Base-by-base conservation (phyloP, 768 basidiomycete genomes). In the Panaeolus cyanescens region DNA sequence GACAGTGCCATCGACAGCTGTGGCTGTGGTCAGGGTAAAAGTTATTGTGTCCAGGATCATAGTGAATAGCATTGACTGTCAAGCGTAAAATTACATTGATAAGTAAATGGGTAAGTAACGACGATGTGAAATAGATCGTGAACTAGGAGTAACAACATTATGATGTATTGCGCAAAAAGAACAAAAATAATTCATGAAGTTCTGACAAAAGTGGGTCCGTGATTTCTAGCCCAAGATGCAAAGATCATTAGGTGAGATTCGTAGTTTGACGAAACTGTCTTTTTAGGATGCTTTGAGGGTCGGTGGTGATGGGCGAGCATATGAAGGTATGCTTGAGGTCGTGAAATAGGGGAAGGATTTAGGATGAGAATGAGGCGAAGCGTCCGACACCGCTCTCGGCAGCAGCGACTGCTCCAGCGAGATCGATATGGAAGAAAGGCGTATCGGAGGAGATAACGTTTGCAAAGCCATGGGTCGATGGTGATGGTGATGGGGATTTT, bases 401-500 rank as follows among this genome's bases (percentile, higher is more conserved):
- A 12, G 88, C 87, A 7, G 75, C 79, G 37, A 94, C 86, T 36
- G 93, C 93, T 2, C 82, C 79, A 32, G 80, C 74, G 34, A 98
- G 76, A 72, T 96, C 95, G 65, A 97, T 79, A 77, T 98, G 96
- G 89, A 98, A 96, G 82, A 88, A 93, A 8, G 92, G 92, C 6
- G 91, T 93, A 36, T 83, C 81, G 8, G 78, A 64, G 1, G 80
- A 72, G 31, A 87, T 70, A 37, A 90, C 67, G 15, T 82, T 75
- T 17, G 69, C 78, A 56, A 71, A 73, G n/a, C 68, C 76, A 39
- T 34, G 59, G 50, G 61, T 30, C 22, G 63, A 58, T 31, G 15
- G 62, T 54, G 61, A 65, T 12, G 58, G 55, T 30, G 64, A 64
- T 28, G 32, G 63, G 7, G 64, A 64, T 54, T 75, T 76, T 62